Percentiles rank a stretch among this genome's conserved stretches.
Conservation (phyloP, 2,329 filamentous ascomycete species). For the Cladosporium sp. region DNA sequence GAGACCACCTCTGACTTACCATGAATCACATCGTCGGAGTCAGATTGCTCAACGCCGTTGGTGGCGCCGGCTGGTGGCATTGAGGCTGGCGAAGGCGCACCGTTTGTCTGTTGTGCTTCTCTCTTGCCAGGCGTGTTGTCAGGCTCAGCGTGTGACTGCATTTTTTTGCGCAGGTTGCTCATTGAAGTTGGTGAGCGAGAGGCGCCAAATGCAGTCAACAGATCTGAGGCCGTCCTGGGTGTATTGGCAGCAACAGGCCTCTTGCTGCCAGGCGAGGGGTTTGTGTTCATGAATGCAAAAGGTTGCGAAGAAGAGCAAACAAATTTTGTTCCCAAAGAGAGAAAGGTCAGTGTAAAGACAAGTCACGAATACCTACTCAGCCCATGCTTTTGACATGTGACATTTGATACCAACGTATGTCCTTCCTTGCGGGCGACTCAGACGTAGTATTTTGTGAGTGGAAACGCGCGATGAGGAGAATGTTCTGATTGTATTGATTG, state of each 20-base stretch:
- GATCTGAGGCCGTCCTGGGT: constrained; percentile 15
- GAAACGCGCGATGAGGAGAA: too few species aligned
- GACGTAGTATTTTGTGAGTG: background rate
- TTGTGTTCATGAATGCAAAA: background rate
- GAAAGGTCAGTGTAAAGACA: background rate
- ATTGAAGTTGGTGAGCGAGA: constrained; percentile 22
- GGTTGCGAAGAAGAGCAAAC: background rate
- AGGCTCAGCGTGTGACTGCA: background rate
- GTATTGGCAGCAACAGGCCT: background rate
- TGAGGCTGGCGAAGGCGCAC: background rate
- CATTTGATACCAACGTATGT: background rate
- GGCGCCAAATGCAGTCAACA: constrained; percentile 28
- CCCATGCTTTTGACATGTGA: constrained; percentile 1
- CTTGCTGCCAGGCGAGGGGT: background rate
- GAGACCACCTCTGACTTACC: constrained; percentile 4
- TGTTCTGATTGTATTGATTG: too few species aligned
- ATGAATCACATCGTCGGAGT: constrained; percentile 21
- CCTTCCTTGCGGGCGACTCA: background rate
- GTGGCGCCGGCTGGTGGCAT: constrained; percentile 4
- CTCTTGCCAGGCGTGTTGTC: background rate
- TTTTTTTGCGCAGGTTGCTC: constrained; percentile 21
- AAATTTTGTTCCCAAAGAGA: background rate
- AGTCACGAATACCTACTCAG: background rate
- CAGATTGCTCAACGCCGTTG: constrained; percentile 22
- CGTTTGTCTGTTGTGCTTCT: background rate